Evolutionary conservation across 768 basidiomycete genomes (phyloP).

Genomic region (Udeniomyces megalosporus): DNA sequence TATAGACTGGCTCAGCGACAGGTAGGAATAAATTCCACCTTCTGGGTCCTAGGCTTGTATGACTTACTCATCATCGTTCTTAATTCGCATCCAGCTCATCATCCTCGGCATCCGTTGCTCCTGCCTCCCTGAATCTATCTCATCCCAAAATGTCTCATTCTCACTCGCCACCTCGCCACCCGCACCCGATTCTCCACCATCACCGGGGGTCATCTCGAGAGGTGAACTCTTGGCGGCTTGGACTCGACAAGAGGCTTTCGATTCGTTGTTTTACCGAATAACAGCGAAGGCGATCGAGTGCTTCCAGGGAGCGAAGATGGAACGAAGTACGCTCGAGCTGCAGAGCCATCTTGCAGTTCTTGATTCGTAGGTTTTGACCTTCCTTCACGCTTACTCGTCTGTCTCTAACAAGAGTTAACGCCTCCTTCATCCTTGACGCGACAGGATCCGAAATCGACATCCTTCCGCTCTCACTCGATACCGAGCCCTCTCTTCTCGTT

Average conservation of each 20-base stretch:
- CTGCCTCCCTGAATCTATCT: too few relatives aligned
- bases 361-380: conserved; percentile 51
- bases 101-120: conserved; percentile 63
- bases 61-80: not conserved
- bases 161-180: conserved; percentile 21
- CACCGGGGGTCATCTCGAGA: conserved; percentile 38
- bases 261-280: conserved; percentile 53
- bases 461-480: conserved; percentile 51
- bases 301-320: conserved; percentile 63
- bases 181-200: conserved; percentile 19
- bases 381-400: not conserved
- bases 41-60: conserved; percentile 2
- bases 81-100: conserved; percentile 48
- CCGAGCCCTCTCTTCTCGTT: conserved; percentile 68
- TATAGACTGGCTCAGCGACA: conserved; percentile 75
- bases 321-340: conserved; percentile 54
- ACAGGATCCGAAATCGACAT: conserved; percentile 52
- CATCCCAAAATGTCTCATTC: conserved; percentile 51
- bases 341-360: conserved; percentile 76
- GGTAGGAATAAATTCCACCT: conserved; percentile 33
- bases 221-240: conserved; percentile 46
- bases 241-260: conserved; percentile 45
- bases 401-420: not conserved
- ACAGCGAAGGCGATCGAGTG: conserved; percentile 70
- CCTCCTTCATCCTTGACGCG: too few relatives aligned